A percentile compares a stretch with the other conserved stretches of the same genome.
Conservation (phyloP, 805 yeast genomes). For the Myxozyma sirexii region DNA sequence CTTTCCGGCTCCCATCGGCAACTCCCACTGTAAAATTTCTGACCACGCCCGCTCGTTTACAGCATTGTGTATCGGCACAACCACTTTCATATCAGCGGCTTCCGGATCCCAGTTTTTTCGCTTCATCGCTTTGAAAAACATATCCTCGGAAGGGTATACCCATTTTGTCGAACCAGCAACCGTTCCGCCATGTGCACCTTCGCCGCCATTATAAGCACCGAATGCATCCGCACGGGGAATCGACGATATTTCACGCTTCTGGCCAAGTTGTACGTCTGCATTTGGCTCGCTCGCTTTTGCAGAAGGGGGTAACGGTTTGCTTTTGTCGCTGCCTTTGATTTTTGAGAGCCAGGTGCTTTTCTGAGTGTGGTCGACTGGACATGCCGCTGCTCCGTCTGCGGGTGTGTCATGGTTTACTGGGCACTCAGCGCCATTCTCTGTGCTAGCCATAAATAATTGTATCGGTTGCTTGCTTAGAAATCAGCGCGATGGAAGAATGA, state of each 20-base stretch:
- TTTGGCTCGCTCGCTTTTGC: not conserved
- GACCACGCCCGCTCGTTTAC: constrained; percentile 94
- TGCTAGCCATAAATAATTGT: constrained; percentile 2
- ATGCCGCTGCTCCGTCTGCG: constrained; percentile 41
- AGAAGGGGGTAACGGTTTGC: constrained; percentile 1
- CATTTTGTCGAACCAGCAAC: constrained; percentile 55
- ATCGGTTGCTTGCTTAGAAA: too few species aligned
- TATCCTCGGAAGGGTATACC: constrained; percentile 95
- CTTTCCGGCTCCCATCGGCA: constrained; percentile 46
- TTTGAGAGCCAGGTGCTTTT: constrained; percentile 59
- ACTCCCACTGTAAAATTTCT: constrained; percentile 83
- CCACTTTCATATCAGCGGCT: constrained; percentile 79
- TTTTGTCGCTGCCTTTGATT: constrained; percentile 32
- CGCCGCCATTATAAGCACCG: constrained; percentile 30
- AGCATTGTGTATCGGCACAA: constrained; percentile 91
- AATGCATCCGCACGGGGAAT: constrained; percentile 64
- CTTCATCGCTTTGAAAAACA: constrained; percentile 91
- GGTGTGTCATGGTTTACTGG: constrained; percentile 35
- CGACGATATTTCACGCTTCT: constrained; percentile 69
- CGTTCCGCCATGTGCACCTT: constrained; percentile 36
- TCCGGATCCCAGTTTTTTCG: constrained; percentile 87
- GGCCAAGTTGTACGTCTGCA: constrained; percentile 50
- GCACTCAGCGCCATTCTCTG: constrained; percentile 18
- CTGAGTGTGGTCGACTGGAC: constrained; percentile 73
- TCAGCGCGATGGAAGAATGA: too few species aligned